A percentile compares a stretch with the other conserved stretches of the same genome.
Evolutionary conservation across 2,329 filamentous ascomycete genomes (phyloP).

Genomic region (Penicillium fuscoglaucum): DNA sequence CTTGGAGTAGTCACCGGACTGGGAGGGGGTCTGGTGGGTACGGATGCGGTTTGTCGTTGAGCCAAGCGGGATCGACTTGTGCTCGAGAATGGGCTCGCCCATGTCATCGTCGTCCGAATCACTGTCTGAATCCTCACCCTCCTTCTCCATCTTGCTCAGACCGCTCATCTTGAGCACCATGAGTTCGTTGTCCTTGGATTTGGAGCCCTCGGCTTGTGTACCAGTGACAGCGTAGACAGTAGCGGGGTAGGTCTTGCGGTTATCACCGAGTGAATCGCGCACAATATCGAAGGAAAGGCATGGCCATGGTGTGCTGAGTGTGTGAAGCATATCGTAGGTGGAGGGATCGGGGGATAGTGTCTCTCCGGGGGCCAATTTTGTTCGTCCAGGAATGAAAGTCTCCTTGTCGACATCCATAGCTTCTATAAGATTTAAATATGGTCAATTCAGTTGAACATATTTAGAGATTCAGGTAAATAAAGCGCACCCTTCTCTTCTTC

Average conservation of each 20-base stretch:
- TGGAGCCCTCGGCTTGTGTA: conserved; percentile 78
- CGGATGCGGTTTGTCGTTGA: conserved; percentile 95
- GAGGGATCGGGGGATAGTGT: conserved; percentile 85
- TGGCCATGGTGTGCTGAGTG: conserved; percentile 90
- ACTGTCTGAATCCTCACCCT: conserved; percentile 66
- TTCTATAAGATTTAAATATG: conserved; percentile 44
- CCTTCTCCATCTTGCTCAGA: conserved; percentile 79
- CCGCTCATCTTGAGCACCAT: conserved; percentile 97
- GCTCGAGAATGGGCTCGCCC: conserved; percentile 88
- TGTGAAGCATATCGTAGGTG: conserved; percentile 98
- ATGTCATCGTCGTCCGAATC: conserved; percentile 71
- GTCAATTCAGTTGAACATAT: not conserved
- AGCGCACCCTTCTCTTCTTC: conserved; percentile 72
- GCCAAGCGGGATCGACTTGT: conserved; percentile 78
- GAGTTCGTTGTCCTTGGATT: conserved; percentile 83
- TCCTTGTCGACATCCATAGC: conserved; percentile 93
- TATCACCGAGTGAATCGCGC: conserved; percentile 79
- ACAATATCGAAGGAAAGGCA: conserved; percentile 95
- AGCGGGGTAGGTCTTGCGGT: conserved; percentile 88
- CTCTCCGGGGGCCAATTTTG: conserved; percentile 87
- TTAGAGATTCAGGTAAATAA: not conserved
- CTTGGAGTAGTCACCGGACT: conserved; percentile 61
- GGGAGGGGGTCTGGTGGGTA: conserved; percentile 73
- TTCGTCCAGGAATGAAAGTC: conserved; percentile 93
- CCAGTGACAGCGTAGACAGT: conserved; percentile 94